These are phyloP conservation scores for Fusarium pseudoanthophilum DNA, from an alignment of 2,329 filamentous ascomycete species.

Conservation along the genomic window DNA sequence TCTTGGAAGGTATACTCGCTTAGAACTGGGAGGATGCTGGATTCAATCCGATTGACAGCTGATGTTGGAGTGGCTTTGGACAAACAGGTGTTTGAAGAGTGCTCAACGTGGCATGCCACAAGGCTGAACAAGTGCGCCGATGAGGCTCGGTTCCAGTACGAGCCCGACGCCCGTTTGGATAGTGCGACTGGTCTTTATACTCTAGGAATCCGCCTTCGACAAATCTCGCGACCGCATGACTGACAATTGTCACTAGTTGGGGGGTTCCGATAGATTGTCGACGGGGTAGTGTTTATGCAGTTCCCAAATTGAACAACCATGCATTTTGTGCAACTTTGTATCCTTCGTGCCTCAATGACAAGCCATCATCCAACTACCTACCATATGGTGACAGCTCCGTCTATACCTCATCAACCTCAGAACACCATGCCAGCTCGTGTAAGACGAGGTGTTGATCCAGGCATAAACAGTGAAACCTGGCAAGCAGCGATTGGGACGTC, in stretches of 20 bases:
- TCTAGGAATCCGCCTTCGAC: constrained; percentile 16
- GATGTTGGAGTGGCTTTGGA: constrained; percentile 26
- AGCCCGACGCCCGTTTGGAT: not conserved
- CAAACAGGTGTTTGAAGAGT: constrained; percentile 21
- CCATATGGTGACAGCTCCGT: not conserved
- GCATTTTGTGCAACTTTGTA: not conserved
- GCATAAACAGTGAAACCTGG: not conserved
- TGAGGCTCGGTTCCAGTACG: constrained; percentile 14
- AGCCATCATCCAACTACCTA: not conserved
- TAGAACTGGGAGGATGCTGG: constrained; percentile 14
- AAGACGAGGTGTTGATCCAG: not conserved
- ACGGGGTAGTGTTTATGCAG: not conserved
- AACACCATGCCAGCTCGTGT: not conserved
- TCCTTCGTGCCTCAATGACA: not conserved
- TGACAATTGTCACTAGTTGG: not conserved
- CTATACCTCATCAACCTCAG: not conserved
- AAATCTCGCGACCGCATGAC: not conserved
- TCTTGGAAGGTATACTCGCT: constrained; percentile 23
- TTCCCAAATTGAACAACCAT: not conserved
- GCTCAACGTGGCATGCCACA: constrained; percentile 10
- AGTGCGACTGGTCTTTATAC: constrained; percentile 1
- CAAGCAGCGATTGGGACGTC: not conserved
- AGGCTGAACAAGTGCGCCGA: constrained; percentile 21
- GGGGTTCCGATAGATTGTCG: not conserved
- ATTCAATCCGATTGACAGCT: constrained; percentile 26